Evolutionary conservation across 441 rosid genomes (phyloP), one percentile per base, ranked within the genome.

Genomic region (Populus trichocarpa): DNA sequence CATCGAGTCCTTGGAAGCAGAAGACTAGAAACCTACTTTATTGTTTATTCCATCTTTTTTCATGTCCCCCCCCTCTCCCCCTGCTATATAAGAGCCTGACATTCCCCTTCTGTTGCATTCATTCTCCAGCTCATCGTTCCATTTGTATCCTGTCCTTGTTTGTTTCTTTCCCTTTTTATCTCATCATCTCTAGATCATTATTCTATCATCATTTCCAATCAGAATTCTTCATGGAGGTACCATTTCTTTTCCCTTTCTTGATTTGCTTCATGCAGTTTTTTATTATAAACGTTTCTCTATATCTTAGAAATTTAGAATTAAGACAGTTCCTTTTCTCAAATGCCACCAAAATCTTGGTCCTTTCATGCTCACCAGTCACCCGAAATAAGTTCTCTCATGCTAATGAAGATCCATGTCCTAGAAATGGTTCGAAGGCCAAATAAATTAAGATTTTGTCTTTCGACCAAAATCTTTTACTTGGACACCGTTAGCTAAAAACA

Each of bases 211-310:
- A n/a, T 38, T 38, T 33, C 61, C 64, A 14, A 40, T 69, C 76
- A 33, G 22, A 33, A 33, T 23, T 67, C 79, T 35, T 30, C 59
- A 78, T 78, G 81, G 81, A 78, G 81, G 81, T 78, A 68, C 25
- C 23, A 6, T 9, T 65, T 66, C 35, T 59, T 13, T 16, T 63
- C 11, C 7, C 8, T 72, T 36, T 64, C 63, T 8, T 23, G 1
- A 5, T 38, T 28, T 35, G 16, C 22, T 30, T 66, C 16, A 9
- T 57, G 13, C 28, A 33, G 25, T 71, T 1, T 20, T 61, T n/a
- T 59, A n/a, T 46, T 13, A 46, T 46, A 4, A 14, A 13, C 18
- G 16, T 46, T 46, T 46, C 18, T 14, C 6, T 12, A 4, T 46
- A 5, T 46, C 6, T 13, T 46, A 1, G 57, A 38, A 38, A 6